A percentile compares a stretch with the other conserved stretches of the same genome.
Conservation (phyloP, 495 filamentous ascomycete genomes). For the Lichina pygmaea region DNA sequence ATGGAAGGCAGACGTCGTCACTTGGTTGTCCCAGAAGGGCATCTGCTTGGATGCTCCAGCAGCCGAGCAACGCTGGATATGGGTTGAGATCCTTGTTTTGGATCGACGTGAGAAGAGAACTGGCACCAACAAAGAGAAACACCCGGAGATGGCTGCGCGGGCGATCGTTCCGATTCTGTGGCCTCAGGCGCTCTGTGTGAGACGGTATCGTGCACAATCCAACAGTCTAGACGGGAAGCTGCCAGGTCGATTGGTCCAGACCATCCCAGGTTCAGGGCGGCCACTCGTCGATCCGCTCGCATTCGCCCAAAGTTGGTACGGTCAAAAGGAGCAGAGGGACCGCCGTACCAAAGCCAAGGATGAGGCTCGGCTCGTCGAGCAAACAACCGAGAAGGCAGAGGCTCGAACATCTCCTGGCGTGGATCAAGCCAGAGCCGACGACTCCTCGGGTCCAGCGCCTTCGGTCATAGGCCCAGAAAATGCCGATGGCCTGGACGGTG, state of each 20-base stretch:
- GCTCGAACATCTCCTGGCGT: conserved; percentile 10
- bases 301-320: conserved; percentile 43
- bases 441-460: not conserved
- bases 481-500: conserved; percentile 17
- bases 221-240: no score
- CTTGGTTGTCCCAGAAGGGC: conserved; percentile 1
- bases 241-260: conserved; percentile 1
- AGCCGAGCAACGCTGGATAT: not conserved
- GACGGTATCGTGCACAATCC: not conserved
- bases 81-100: conserved; percentile 1
- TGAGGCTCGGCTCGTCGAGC: conserved; percentile 23
- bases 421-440: conserved; percentile 4
- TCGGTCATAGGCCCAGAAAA: not conserved
- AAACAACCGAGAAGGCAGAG: conserved; percentile 16
- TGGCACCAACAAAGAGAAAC: not conserved
- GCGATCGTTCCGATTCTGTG: not conserved
- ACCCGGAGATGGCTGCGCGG: not conserved
- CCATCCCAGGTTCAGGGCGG: conserved; percentile 4
- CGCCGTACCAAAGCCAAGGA: conserved; percentile 18
- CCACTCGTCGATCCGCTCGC: conserved; percentile 26
- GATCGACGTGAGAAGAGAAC: not conserved
- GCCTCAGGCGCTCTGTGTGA: conserved; percentile 1
- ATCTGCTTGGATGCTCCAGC: not conserved
- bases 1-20: conserved; percentile 2
- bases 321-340: conserved; percentile 19